Evolutionary conservation across 768 basidiomycete genomes (phyloP).

Genomic region (Mycena filopes): DNA sequence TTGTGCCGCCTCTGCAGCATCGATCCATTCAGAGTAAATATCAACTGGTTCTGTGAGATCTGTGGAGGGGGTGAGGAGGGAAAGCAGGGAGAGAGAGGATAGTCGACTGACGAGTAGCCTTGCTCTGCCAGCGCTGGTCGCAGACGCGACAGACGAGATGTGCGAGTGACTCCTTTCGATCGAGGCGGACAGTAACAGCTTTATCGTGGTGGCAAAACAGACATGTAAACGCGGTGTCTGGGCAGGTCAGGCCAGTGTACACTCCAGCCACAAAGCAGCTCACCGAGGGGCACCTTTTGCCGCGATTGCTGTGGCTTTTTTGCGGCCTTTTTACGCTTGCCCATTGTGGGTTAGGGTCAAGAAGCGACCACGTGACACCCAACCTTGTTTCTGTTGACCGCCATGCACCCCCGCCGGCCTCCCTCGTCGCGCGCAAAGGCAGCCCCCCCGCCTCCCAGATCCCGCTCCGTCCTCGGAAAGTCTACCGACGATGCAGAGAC

Average conservation of each 20-base stretch:
- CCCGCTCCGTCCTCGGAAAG: slow-evolving; percentile 62
- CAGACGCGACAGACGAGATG: slow-evolving; percentile 86
- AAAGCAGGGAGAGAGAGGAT: slow-evolving; percentile 25
- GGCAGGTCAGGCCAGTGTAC: not conserved
- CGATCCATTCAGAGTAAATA: slow-evolving; percentile 93
- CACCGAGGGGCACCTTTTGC: slow-evolving; percentile 80
- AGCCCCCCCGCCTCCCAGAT: slow-evolving; percentile 51
- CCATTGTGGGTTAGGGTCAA: slow-evolving; percentile 61
- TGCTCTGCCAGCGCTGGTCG: slow-evolving; percentile 88
- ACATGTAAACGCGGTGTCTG: slow-evolving; percentile 85
- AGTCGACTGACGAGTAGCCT: slow-evolving; percentile 78
- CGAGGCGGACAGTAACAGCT: slow-evolving; percentile 85
- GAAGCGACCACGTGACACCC: slow-evolving; percentile 34
- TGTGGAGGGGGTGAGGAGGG: slow-evolving; percentile 42
- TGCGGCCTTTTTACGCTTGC: slow-evolving; percentile 91
- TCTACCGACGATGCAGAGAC: slow-evolving; percentile 68
- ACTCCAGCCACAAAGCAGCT: slow-evolving; percentile 25
- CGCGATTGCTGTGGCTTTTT: slow-evolving; percentile 79
- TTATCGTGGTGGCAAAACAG: slow-evolving; percentile 92
- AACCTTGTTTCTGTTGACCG: slow-evolving; percentile 10
- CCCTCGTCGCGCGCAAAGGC: slow-evolving; percentile 59
- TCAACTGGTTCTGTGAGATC: slow-evolving; percentile 90
- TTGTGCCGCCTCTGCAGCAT: slow-evolving; percentile 87
- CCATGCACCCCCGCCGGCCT: slow-evolving; percentile 75
- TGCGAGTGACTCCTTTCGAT: slow-evolving; percentile 86